Percentiles rank a stretch among this genome's conserved stretches.
phyloP scores from a whole-genome alignment of 1,284 basidiomycete genomes.

The Pyrrhoderma noxium region DNA sequence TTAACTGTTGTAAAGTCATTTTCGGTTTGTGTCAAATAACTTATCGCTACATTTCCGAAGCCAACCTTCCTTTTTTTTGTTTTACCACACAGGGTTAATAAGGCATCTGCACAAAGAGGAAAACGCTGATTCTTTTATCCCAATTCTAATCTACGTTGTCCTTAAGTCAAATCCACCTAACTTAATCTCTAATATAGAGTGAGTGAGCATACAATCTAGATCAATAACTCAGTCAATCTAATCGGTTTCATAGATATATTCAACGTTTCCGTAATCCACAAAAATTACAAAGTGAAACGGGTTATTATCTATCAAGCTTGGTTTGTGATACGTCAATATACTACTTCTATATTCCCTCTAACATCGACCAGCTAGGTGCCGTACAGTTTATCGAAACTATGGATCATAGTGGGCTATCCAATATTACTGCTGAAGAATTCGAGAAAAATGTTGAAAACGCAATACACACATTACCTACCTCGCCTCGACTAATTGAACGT shows the following conservation, averaged over 20 bases:
- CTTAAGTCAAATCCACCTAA: slow-evolving; percentile 91
- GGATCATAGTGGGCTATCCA: slow-evolving; percentile 89
- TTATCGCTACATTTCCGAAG: slow-evolving; percentile 10
- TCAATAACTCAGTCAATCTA: slow-evolving; percentile 1
- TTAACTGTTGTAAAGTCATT: slow-evolving; percentile 99
- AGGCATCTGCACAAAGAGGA: slow-evolving; percentile 77
- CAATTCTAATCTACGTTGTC: slow-evolving; percentile 91
- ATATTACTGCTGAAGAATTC: slow-evolving; percentile 90
- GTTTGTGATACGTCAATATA: slow-evolving; percentile 37
- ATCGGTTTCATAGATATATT: slow-evolving; percentile 64
- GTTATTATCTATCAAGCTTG: slow-evolving; percentile 94
- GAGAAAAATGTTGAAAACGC: slow-evolving; percentile 85
- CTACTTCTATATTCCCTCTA: not conserved
- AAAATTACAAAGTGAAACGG: slow-evolving; percentile 90
- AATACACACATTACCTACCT: slow-evolving; percentile 67
- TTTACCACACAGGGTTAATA: slow-evolving; percentile 62
- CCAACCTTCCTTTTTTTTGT: slow-evolving; percentile 15
- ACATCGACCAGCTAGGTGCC: slow-evolving; percentile 62
- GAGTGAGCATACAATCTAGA: slow-evolving; percentile 26
- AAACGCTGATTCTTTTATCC: slow-evolving; percentile 90
- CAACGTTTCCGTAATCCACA: slow-evolving; percentile 88
- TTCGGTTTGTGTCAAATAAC: slow-evolving; percentile 60
- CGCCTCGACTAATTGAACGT: slow-evolving; percentile 24
- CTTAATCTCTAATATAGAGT: slow-evolving; percentile 94
- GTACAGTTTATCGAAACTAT: slow-evolving; percentile 96